phyloP scores from a whole-genome alignment of 1,284 basidiomycete species.

The Cutaneotrichosporon mucoides region DNA sequence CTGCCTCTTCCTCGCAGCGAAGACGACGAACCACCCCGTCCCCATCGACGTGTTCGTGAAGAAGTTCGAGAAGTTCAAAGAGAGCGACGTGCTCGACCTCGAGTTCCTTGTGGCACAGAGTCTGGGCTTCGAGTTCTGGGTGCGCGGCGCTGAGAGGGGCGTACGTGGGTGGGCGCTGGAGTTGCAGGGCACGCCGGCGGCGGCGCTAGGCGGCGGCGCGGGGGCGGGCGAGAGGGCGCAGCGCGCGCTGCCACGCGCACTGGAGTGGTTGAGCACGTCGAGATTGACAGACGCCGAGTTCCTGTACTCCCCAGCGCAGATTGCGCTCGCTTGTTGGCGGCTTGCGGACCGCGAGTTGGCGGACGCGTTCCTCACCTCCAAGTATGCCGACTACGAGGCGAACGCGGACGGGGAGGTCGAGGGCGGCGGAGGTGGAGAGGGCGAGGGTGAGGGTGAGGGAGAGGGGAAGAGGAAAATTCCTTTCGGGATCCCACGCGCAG shows the following conservation, averaged over 20 bases:
- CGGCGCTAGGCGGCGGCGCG: conserved; percentile 5
- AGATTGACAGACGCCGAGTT: conserved; percentile 89
- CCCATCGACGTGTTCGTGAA: conserved; percentile 77
- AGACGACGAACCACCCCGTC: conserved; percentile 91
- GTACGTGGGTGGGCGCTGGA: conserved; percentile 88
- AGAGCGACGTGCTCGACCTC: conserved; percentile 79
- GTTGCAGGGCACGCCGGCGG: conserved; percentile 58
- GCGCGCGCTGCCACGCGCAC: conserved; percentile 24
- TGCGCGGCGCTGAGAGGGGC: conserved; percentile 84
- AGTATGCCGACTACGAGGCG: conserved; percentile 22
- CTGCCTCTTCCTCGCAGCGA: conserved; percentile 88
- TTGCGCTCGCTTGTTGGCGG: conserved; percentile 78
- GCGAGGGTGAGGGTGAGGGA: conserved; percentile 25
- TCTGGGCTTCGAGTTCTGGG: conserved; percentile 85
- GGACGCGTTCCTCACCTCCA: conserved; percentile 60
- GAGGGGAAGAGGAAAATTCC: conserved; percentile 38
- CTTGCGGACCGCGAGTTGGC: conserved; percentile 62
- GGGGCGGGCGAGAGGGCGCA: conserved; percentile 18
- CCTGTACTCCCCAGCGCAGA: conserved; percentile 86
- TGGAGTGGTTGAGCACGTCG: conserved; percentile 59
- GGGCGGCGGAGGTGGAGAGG: too few species aligned
- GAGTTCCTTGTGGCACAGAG: conserved; percentile 95
- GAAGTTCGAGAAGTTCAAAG: conserved; percentile 70
- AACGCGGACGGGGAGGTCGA: too few species aligned
- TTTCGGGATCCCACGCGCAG: conserved; percentile 32